Evolutionary conservation across 2,329 filamentous ascomycete species (phyloP), one percentile per base, ranked within the genome.

Genomic region (Hypoxylon sp.): DNA sequence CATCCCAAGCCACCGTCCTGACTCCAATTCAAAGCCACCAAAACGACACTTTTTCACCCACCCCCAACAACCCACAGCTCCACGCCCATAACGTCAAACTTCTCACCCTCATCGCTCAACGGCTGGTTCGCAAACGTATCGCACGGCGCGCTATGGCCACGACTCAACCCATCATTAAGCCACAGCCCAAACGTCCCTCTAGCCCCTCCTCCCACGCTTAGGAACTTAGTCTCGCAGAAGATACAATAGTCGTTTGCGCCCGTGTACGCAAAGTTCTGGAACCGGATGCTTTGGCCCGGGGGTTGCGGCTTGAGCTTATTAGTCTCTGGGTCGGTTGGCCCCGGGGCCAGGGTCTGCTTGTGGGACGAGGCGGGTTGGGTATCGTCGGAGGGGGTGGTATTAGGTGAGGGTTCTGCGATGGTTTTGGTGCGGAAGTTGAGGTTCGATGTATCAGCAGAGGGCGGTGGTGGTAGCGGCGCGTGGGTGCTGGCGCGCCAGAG

Each of bases 211-310:
- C 98, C 85, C 12, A 78, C 74, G 21, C 71, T 74, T 45, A 99
- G 79, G 77, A 92, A 98, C 23, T 90, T 87, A 2, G 88, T 84
- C 80, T 98, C 94, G 79, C 95, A 98, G 74, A 96, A 91, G 71
- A 98, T 96, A 82, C 95, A 93, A 77, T 97, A 99, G 78, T 98
- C 96, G 78, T 99, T 98, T 41, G 97, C 87, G 4, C 96, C 96
- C 61, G 92, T 96, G 76, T 97, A 98, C 0, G 95, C 94, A 74
- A 98, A 99, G 0, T 95, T 95, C 80, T 97, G 97, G 85, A 99
- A 99, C 19, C 96, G 89, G 71, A 98, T 93, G 25, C 89, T 86
- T 67, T 95, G 92, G 3, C 89, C 16, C 25, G 66, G 88, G 25
- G 84, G 85, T 0, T 74, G 30, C 6, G 48, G 47, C 5, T 53